These are phyloP conservation scores for Onygena corvina DNA, from an alignment of 2,329 filamentous ascomycete genomes.

Conservation along the genomic window DNA sequence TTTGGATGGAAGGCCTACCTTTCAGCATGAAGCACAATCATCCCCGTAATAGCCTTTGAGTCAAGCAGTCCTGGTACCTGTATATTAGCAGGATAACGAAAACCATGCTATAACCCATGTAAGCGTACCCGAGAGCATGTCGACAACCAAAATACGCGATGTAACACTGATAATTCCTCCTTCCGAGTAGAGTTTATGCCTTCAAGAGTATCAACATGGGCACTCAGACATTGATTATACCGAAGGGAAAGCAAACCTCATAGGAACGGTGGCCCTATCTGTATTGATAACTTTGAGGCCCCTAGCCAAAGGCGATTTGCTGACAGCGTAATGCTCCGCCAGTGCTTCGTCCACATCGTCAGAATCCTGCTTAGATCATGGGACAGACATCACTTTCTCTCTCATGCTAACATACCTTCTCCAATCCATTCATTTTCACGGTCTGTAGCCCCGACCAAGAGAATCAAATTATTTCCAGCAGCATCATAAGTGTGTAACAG, in stretches of 20 bases:
- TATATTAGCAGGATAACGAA: slow-evolving; percentile 13
- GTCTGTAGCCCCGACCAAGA: slow-evolving; percentile 80
- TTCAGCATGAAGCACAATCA: slow-evolving; percentile 82
- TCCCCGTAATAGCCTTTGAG: slow-evolving; percentile 71
- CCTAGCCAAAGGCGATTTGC: slow-evolving; percentile 65
- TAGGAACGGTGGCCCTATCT: slow-evolving; percentile 74
- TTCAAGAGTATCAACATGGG: slow-evolving; percentile 18
- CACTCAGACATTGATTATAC: neutral
- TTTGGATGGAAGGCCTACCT: slow-evolving; percentile 26
- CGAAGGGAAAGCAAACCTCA: slow-evolving; percentile 34
- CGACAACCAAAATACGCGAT: slow-evolving; percentile 86
- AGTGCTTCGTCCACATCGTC: slow-evolving; percentile 43
- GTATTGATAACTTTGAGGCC: slow-evolving; percentile 90
- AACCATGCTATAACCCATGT: neutral
- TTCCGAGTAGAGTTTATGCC: slow-evolving; percentile 81
- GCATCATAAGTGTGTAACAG: slow-evolving; percentile 94
- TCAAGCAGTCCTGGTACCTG: slow-evolving; percentile 48
- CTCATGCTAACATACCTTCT: slow-evolving; percentile 42
- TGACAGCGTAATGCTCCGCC: slow-evolving; percentile 88
- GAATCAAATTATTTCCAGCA: slow-evolving; percentile 80
- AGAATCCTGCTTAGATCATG: neutral
- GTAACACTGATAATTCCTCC: slow-evolving; percentile 95
- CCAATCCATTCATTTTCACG: slow-evolving; percentile 95
- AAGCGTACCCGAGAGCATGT: slow-evolving; percentile 59
- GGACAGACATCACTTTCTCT: neutral